Evolutionary conservation across 306 rosid species (phyloP).

Genomic region (Styphnolobium japonicum): DNA sequence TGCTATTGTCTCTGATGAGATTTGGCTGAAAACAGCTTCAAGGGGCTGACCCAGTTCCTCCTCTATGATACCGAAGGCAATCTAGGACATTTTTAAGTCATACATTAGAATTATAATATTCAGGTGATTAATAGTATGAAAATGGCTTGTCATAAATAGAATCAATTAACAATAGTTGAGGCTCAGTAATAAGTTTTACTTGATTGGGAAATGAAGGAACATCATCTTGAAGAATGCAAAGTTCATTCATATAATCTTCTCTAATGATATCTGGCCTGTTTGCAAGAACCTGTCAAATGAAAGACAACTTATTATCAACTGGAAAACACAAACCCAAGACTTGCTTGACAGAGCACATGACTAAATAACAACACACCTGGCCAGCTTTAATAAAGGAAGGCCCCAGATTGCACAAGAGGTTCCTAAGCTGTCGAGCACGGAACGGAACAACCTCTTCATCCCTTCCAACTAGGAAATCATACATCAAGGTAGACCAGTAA

Average conservation of each 20-base stretch:
- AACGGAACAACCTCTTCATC: constrained; percentile 97
- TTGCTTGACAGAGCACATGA: not conserved
- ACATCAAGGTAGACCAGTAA: constrained; percentile 80
- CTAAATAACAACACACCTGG: constrained; percentile 59
- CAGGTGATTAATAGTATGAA: not conserved
- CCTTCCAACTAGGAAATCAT: constrained; percentile 90
- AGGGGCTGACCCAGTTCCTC: constrained; percentile 94
- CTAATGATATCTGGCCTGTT: constrained; percentile 96
- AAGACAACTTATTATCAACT: constrained; percentile 26
- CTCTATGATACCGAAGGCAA: constrained; percentile 86
- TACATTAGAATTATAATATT: constrained; percentile 7
- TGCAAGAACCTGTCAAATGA: constrained; percentile 84
- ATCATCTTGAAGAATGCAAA: constrained; percentile 98
- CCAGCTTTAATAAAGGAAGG: constrained; percentile 98
- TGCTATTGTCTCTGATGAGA: constrained; percentile 90
- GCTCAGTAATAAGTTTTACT: constrained; percentile 41
- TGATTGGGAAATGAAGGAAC: constrained; percentile 96
- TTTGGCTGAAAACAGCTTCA: constrained; percentile 87
- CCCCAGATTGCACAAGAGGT: constrained; percentile 86
- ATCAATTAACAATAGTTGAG: not conserved
- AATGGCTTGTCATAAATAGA: not conserved
- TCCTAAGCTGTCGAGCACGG: constrained; percentile 98
- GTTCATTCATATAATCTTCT: constrained; percentile 99
- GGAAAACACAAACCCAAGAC: not conserved
- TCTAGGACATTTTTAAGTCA: constrained; percentile 49